A percentile compares a stretch with the other conserved stretches of the same genome.
Conservation (phyloP, 768 basidiomycete species). For the Termitomyces eurrhizus region DNA sequence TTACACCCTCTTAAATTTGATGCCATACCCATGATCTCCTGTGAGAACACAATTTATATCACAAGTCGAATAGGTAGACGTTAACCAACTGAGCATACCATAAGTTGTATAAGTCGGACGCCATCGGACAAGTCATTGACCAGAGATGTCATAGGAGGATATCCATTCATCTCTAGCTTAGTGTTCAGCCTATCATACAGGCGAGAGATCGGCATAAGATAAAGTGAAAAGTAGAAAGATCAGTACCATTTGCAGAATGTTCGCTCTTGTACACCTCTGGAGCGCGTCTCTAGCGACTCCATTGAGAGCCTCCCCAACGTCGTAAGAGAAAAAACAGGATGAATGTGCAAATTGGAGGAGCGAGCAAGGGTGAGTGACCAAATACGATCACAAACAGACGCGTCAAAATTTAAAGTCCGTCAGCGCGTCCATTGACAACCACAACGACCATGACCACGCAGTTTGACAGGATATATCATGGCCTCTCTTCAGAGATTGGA, state of each 20-base stretch:
- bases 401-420: slow-evolving; percentile 40
- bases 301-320: slow-evolving; percentile 22
- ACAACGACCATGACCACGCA: slow-evolving; percentile 60
- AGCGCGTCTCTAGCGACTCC: slow-evolving; percentile 62
- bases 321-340: slow-evolving; percentile 8
- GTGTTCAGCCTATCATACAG: slow-evolving; percentile 78
- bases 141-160: slow-evolving; percentile 86
- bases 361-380: slow-evolving; percentile 1
- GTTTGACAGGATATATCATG: slow-evolving; percentile 84
- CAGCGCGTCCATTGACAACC: slow-evolving; percentile 31
- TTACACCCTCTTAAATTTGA: slow-evolving; percentile 9
- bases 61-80: not conserved
- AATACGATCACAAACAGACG: slow-evolving; percentile 21
- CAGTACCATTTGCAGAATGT: slow-evolving; percentile 90
- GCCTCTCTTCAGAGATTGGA: slow-evolving; percentile 65
- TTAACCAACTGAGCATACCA: slow-evolving; percentile 46
- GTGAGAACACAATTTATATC: slow-evolving; percentile 9
- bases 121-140: slow-evolving; percentile 93
- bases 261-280: slow-evolving; percentile 64
- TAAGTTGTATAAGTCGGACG: slow-evolving; percentile 91
- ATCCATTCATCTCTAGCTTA: slow-evolving; percentile 80
- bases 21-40: slow-evolving; percentile 93
- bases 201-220: slow-evolving; percentile 7
- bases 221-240: slow-evolving; percentile 1
- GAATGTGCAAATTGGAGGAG: slow-evolving; percentile 5